A percentile compares a stretch with the other conserved stretches of the same genome.
These are phyloP conservation scores for Papiliotrema nemorosa DNA, from an alignment of 1,284 basidiomycete species.

Conservation along the genomic window DNA sequence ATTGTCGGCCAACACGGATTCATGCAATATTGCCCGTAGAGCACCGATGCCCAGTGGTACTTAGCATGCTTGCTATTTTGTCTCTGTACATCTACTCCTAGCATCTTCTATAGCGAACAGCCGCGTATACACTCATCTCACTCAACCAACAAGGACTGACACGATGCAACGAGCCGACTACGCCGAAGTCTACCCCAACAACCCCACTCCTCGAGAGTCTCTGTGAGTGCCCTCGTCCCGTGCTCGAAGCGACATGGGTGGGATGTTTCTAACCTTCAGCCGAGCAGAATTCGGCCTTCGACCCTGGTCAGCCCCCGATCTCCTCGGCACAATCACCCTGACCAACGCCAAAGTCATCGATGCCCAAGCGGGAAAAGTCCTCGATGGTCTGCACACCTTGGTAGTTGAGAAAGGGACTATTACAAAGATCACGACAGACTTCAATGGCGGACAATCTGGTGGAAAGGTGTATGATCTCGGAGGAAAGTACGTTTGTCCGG, in stretches of 20 bases:
- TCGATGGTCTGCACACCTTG: conserved; percentile 38
- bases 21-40: too few species aligned
- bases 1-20: too few species aligned
- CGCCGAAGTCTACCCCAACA: conserved; percentile 6
- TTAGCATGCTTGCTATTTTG: too few species aligned
- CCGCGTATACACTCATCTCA: too few species aligned
- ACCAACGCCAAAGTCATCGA: conserved; percentile 48
- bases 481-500: conserved; percentile 51
- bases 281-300: conserved; percentile 49
- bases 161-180: not conserved
- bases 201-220: conserved; percentile 9
- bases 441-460: conserved; percentile 6
- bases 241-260: too few species aligned
- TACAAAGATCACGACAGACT: conserved; percentile 19
- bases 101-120: too few species aligned
- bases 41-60: too few species aligned
- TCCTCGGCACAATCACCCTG: conserved; percentile 36
- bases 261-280: conserved; percentile 23
- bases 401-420: conserved; percentile 40
- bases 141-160: too few species aligned
- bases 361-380: conserved; percentile 29
- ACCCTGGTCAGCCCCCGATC: conserved; percentile 43
- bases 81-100: too few species aligned
- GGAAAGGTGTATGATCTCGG: conserved; percentile 37
- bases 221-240: conserved; percentile 5